Percentiles rank a stretch among this genome's conserved stretches.
Conservation (phyloP, 2,329 filamentous ascomycete genomes). For the Mycogone perniciosa region DNA sequence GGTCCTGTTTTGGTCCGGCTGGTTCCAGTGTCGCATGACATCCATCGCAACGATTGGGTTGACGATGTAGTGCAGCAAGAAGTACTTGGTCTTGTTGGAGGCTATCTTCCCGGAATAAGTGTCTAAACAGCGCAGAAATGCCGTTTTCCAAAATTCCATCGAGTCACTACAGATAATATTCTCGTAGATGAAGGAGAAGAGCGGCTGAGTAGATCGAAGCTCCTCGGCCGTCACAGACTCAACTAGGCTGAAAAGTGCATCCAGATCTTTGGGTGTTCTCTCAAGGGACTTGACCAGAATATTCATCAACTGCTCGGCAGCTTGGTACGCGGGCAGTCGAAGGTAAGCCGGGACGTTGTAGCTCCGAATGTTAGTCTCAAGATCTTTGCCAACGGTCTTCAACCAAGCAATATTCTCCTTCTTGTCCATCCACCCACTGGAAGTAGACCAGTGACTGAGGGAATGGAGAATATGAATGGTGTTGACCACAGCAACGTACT, state of each 20-base stretch:
- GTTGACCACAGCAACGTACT: conserved; percentile 68
- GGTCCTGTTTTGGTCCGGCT: conserved; percentile 46
- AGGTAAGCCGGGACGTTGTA: conserved; percentile 66
- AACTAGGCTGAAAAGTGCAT: conserved; percentile 77
- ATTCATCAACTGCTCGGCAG: conserved; percentile 77
- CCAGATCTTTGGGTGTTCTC: conserved; percentile 67
- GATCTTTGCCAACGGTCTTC: conserved; percentile 63
- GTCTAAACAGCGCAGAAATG: conserved; percentile 81
- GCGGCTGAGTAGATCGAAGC: conserved; percentile 66
- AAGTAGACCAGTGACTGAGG: conserved; percentile 59
- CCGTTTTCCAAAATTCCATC: conserved; percentile 75
- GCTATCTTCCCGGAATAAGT: conserved; percentile 73
- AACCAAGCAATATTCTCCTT: conserved; percentile 56
- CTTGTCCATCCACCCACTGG: conserved; percentile 63
- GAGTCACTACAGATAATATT: conserved; percentile 79
- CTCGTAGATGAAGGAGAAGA: conserved; percentile 79
- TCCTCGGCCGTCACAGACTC: conserved; percentile 79
- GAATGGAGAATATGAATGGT: conserved; percentile 80
- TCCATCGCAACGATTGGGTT: conserved; percentile 98
- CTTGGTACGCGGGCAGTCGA: conserved; percentile 81
- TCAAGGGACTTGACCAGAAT: conserved; percentile 78
- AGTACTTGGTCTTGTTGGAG: conserved; percentile 87
- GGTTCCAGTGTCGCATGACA: conserved; percentile 75
- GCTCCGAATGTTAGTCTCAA: conserved; percentile 66
- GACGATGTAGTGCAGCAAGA: conserved; percentile 82